Evolutionary conservation across 2,329 filamentous ascomycete genomes (phyloP), one percentile per base, ranked within the genome.

Genomic region (Colletotrichum agaves): DNA sequence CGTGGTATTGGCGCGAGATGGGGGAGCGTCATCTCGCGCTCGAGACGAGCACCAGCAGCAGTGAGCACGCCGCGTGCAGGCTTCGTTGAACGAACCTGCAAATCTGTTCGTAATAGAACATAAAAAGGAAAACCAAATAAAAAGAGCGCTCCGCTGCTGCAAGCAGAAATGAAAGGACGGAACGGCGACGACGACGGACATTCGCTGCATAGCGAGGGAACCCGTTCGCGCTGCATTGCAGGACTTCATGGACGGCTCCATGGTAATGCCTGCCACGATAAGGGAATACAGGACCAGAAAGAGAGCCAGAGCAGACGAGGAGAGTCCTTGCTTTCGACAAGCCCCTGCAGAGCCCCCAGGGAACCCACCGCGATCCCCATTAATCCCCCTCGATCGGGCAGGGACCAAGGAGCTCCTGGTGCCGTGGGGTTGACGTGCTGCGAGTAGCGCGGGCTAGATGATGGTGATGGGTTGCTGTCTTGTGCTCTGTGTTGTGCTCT

Each of bases 331-430:
- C 64, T 63, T 13, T 39, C n/a, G 60, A 55, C 44, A 64, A 53
- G 39, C 31, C 60, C 64, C 61, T 67, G 64, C 53, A 64, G 61
- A 67, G 61, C 64, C 64, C 64, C 64, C 64, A 67, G 64, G 63
- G 64, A 67, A 67, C 64, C 64, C 64, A 67, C 64, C 44, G 21
- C 60, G 64, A 67, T 64, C 64, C 61, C 64, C 64, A 67, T 67
- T 60, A 64, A 59, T 67, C 64, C 60, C 60, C 47, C 53, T 67
- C 64, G 64, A 67, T 67, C 64, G 60, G 53, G 33, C 61, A 67
- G 47, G 61, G 64, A 49, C 35, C 47, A 50, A 53, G 52, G 60
- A 67, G 64, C 64, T 67, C 64, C 56, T 56, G 43, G 61, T 67
- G 64, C 53, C 64, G 64, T 67, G 64, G 64, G 64, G 64, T 47